Conservation (phyloP, 495 filamentous ascomycete genomes). For the Penicillium coprophilum region DNA sequence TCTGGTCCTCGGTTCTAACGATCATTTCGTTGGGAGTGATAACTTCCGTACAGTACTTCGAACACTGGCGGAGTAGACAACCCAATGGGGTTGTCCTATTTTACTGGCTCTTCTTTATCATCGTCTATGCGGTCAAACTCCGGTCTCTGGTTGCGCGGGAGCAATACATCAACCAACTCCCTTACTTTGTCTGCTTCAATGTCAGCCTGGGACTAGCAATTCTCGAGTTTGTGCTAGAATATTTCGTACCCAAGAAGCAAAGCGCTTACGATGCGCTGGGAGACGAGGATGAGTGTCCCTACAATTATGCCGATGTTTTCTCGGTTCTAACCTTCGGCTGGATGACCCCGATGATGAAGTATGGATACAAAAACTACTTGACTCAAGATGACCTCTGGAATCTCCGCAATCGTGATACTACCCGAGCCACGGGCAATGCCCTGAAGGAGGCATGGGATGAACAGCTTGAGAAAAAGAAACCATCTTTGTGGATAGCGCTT, state of each 20-base stretch:
- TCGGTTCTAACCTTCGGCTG: conserved; percentile 93
- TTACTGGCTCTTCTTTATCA: conserved; percentile 91
- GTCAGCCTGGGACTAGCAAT: conserved; percentile 70
- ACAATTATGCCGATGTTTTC: conserved; percentile 92
- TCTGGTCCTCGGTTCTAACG: conserved; percentile 81
- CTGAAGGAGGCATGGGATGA: conserved; percentile 77
- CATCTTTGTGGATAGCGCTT: conserved; percentile 90
- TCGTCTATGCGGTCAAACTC: conserved; percentile 79
- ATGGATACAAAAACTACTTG: conserved; percentile 86
- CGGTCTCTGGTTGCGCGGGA: conserved; percentile 81
- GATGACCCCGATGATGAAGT: conserved; percentile 99
- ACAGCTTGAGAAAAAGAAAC: conserved; percentile 71
- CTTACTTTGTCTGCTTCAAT: conserved; percentile 80
- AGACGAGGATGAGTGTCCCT: conserved; percentile 90
- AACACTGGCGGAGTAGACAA: conserved; percentile 84
- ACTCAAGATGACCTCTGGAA: conserved; percentile 98
- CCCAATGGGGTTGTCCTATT: conserved; percentile 92
- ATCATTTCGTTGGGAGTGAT: conserved; percentile 78
- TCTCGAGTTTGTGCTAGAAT: conserved; percentile 80
- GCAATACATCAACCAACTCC: conserved; percentile 58
- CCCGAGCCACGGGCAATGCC: conserved; percentile 60
- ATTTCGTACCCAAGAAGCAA: conserved; percentile 84
- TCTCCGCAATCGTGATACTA: conserved; percentile 76
- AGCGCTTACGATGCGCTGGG: conserved; percentile 79
- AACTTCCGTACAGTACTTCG: conserved; percentile 84